Evolutionary conservation across 176 grass and related monocot species (phyloP).

Genomic region (Aegilops bicornis): DNA sequence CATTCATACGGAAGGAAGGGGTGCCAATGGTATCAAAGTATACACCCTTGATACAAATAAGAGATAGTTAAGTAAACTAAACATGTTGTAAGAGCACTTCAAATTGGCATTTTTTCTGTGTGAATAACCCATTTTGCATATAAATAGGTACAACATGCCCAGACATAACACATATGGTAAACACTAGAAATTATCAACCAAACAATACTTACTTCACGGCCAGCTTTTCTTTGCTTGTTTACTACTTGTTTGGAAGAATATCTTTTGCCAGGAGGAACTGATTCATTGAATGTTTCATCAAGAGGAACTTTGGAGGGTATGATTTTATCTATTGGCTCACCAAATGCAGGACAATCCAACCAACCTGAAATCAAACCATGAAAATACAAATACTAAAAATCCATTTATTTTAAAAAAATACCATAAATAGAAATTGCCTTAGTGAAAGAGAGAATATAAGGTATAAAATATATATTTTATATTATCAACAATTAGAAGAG

Average conservation of each 20-base stretch:
- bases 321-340: conserved; percentile 85
- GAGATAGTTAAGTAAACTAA: not conserved
- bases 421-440: not conserved
- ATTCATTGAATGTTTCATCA: conserved; percentile 91
- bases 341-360: conserved; percentile 92
- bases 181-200: conserved; percentile 13
- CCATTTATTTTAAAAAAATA: not conserved
- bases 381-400: conserved; percentile 8
- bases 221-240: conserved; percentile 85
- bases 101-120: not conserved
- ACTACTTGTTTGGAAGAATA: conserved; percentile 96
- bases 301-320: conserved; percentile 99
- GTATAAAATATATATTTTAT: not conserved
- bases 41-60: not conserved
- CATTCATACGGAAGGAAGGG: not conserved
- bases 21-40: not conserved
- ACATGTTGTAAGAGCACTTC: not conserved
- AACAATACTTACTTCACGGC: conserved; percentile 72
- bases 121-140: not conserved
- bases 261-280: conserved; percentile 84
- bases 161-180: not conserved
- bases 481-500: not conserved
- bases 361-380: conserved; percentile 58
- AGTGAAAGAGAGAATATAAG: not conserved
- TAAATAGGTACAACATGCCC: not conserved